Evolutionary conservation across 441 rosid genomes (phyloP).

Genomic region (Metrosideros polymorpha): DNA sequence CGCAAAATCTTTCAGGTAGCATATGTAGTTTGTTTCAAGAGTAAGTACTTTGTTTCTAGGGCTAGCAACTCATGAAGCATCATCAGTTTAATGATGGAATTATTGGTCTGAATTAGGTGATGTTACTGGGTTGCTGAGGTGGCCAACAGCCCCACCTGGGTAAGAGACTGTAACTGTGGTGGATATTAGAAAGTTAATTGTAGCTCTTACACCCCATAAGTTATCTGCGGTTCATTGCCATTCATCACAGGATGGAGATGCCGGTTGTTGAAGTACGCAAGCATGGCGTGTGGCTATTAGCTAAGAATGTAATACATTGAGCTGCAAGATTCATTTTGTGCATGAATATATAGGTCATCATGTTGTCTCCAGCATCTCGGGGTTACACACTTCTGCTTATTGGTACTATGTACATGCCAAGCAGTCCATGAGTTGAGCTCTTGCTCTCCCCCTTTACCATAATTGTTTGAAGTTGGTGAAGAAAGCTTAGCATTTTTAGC

Average conservation of each 20-base stretch:
- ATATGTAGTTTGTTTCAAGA: not conserved
- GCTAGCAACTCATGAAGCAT: not conserved
- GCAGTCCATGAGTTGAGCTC: not conserved
- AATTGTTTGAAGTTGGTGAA: not conserved
- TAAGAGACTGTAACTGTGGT: conserved; percentile 11
- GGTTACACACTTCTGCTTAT: not conserved
- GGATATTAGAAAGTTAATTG: conserved; percentile 1
- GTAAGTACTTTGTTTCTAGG: not conserved
- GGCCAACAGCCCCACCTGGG: conserved; percentile 91
- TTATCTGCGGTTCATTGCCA: not conserved
- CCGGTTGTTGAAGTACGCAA: conserved; percentile 75
- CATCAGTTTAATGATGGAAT: not conserved
- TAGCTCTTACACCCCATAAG: not conserved
- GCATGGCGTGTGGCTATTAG: conserved; percentile 76
- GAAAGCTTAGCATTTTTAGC: not conserved
- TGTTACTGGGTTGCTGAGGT: conserved; percentile 62
- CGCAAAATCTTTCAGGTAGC: conserved; percentile 50
- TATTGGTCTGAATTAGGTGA: conserved; percentile 28
- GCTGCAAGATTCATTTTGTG: not conserved
- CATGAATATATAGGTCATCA: not conserved
- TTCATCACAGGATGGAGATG: conserved; percentile 68
- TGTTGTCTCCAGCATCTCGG: not conserved
- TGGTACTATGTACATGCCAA: not conserved
- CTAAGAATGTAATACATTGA: conserved; percentile 54
- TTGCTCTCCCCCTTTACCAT: not conserved